A percentile compares a stretch with the other conserved stretches of the same genome.
Conservation (phyloP, 768 basidiomycete genomes). For the Auriscalpium vulgare region DNA sequence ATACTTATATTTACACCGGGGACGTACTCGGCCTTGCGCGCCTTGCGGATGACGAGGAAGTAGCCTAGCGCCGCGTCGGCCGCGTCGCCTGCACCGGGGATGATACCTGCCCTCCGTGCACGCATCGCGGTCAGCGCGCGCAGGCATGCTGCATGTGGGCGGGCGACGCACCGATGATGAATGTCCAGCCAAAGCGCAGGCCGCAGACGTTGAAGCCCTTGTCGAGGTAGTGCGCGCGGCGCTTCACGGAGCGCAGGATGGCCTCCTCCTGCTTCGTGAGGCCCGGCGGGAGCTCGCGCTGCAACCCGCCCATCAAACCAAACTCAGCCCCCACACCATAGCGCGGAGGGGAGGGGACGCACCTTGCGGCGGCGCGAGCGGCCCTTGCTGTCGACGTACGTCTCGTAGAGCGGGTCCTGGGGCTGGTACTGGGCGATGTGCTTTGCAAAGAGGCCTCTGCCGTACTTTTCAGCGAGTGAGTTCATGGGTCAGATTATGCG, state of each 20-base stretch:
- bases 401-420: conserved; percentile 68
- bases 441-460: conserved; percentile 51
- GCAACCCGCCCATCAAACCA: neutral
- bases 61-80: conserved; percentile 63
- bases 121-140: neutral
- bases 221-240: conserved; percentile 79
- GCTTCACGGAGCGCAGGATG: conserved; percentile 67
- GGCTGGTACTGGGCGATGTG: conserved; percentile 65
- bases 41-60: conserved; percentile 66
- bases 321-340: too few species aligned
- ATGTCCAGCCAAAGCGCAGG: conserved; percentile 80
- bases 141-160: neutral
- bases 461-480: conserved; percentile 29
- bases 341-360: conserved; percentile 9
- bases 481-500: too few species aligned
- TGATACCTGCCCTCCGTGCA: conserved; percentile 41
- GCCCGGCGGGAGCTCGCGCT: conserved; percentile 70
- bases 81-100: conserved; percentile 65
- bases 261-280: conserved; percentile 68
- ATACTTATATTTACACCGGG: too few species aligned
- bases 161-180: conserved; percentile 46
- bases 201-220: conserved; percentile 79
- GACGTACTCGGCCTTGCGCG: conserved; percentile 60
- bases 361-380: conserved; percentile 54
- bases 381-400: conserved; percentile 46